These are phyloP conservation scores for Xylaria venustula DNA, from an alignment of 495 filamentous ascomycete genomes.

Conservation along the genomic window DNA sequence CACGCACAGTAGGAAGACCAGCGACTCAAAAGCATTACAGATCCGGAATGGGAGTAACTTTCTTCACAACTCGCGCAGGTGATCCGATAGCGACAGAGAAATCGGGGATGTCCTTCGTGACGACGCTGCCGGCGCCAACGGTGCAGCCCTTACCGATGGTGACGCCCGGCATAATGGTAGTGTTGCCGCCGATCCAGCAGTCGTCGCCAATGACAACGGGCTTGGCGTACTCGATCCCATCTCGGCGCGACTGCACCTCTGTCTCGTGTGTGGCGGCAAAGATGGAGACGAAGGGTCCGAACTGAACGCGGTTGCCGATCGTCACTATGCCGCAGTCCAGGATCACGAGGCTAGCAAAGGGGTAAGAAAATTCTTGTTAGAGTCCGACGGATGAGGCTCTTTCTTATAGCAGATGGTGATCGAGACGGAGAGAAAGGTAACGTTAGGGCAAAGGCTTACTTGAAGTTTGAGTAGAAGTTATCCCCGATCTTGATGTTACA, in stretches of 20 bases:
- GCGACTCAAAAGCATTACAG: not conserved
- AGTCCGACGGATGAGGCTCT: too few relatives aligned
- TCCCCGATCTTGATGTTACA: constrained; percentile 52
- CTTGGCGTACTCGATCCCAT: constrained; percentile 37
- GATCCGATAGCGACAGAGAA: constrained; percentile 42
- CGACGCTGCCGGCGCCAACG: constrained; percentile 47
- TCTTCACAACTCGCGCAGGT: constrained; percentile 39
- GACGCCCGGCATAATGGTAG: constrained; percentile 45
- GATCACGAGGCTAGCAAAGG: constrained; percentile 34
- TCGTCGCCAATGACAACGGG: constrained; percentile 43
- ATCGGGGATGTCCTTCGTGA: constrained; percentile 47
- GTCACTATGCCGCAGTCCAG: constrained; percentile 45
- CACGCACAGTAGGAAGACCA: too few relatives aligned
- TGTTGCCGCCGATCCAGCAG: constrained; percentile 47
- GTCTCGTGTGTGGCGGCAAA: constrained; percentile 48
- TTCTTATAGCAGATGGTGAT: not conserved
- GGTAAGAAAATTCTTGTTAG: not conserved
- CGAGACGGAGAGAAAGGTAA: not conserved
- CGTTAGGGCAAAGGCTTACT: constrained; percentile 32
- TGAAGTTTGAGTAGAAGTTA: constrained; percentile 54
- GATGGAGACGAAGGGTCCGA: constrained; percentile 47
- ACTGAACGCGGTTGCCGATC: constrained; percentile 42
- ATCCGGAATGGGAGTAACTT: constrained; percentile 30
- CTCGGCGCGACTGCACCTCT: constrained; percentile 36
- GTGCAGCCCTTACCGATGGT: constrained; percentile 45